These are phyloP conservation scores for Paulownia fortunei DNA, from an alignment of 257 asterid genomes.

Conservation along the genomic window DNA sequence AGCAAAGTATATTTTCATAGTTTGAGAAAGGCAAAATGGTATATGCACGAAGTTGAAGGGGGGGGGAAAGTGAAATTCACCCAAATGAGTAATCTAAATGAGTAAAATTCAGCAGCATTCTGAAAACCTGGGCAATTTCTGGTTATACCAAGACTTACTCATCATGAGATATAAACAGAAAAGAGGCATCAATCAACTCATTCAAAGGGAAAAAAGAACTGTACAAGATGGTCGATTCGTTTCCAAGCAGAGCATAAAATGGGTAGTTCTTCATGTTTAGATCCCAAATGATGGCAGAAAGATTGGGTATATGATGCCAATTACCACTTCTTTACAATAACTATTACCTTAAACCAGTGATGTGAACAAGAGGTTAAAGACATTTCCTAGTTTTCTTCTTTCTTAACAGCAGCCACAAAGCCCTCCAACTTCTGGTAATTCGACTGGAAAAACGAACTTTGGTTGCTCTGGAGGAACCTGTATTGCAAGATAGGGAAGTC, in stretches of 20 bases:
- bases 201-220: not conserved
- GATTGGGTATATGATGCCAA: not conserved
- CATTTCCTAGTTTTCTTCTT: conserved; percentile 35
- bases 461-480: conserved; percentile 71
- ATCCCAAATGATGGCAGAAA: not conserved
- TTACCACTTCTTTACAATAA: not conserved
- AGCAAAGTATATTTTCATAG: too few species aligned
- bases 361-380: not conserved
- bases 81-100: too few species aligned
- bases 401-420: not conserved
- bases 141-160: too few species aligned
- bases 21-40: too few species aligned
- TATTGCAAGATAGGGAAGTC: conserved; percentile 1
- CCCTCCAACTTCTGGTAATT: conserved; percentile 40
- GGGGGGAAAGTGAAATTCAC: too few species aligned
- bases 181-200: not conserved
- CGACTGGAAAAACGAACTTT: conserved; percentile 40
- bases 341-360: not conserved
- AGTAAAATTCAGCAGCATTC: too few species aligned
- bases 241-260: not conserved
- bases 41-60: too few species aligned
- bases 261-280: not conserved
- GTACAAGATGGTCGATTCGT: not conserved
- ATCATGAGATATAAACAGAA: not conserved
- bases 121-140: too few species aligned